phyloP scores from a whole-genome alignment of 129 eudicot genomes.

The Centrapalus pauciflorus region DNA sequence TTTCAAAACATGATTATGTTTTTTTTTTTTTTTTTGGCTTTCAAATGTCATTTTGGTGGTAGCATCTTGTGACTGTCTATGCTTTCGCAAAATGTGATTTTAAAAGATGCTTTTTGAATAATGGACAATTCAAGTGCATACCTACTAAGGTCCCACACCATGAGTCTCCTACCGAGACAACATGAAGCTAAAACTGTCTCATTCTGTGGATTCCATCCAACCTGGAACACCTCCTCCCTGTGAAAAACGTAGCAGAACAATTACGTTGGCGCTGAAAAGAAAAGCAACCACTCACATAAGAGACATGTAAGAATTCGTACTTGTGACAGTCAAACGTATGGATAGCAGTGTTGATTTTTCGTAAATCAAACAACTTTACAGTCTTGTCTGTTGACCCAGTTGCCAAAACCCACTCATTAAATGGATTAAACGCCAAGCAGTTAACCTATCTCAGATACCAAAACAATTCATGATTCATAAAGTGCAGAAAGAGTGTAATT shows the following conservation, averaged over 20 bases:
- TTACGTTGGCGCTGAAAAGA: background rate
- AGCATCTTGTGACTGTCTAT: too few species aligned
- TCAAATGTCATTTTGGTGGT: too few species aligned
- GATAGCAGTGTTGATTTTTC: slow-evolving; percentile 64
- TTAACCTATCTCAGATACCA: slow-evolving; percentile 51
- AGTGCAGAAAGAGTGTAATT: background rate
- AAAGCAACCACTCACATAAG: background rate
- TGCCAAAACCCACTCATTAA: slow-evolving; percentile 94
- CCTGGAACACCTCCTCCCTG: slow-evolving; percentile 98
- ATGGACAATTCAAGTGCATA: slow-evolving; percentile 16
- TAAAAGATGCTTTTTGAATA: too few species aligned
- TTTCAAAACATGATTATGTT: too few species aligned
- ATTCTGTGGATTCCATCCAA: slow-evolving; percentile 93
- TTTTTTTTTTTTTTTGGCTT: too few species aligned
- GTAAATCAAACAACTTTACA: slow-evolving; percentile 74
- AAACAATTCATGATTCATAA: background rate
- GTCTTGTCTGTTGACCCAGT: slow-evolving; percentile 98
- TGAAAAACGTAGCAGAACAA: background rate
- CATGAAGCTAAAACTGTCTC: slow-evolving; percentile 95
- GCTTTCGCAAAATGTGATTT: background rate
- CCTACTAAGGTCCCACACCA: slow-evolving; percentile 99
- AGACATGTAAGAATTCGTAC: slow-evolving; percentile 37
- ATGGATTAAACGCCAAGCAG: slow-evolving; percentile 90
- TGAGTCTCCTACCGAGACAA: slow-evolving; percentile 93
- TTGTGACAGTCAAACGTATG: slow-evolving; percentile 92